Evolutionary conservation across 768 basidiomycete genomes (phyloP), one percentile per base, ranked within the genome.

Genomic region (Podaxis sp.): DNA sequence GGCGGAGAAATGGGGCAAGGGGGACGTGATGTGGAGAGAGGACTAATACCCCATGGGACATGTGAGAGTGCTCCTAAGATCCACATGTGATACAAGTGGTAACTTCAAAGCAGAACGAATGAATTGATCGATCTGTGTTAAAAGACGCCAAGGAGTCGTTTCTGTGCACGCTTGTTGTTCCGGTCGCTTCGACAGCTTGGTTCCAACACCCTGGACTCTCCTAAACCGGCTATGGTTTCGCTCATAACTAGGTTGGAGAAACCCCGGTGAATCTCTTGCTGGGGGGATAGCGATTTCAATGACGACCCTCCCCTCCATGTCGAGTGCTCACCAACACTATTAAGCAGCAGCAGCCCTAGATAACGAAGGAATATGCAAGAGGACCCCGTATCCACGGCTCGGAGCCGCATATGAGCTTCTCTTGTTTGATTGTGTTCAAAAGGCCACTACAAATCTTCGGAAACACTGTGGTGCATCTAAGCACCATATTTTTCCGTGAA

Each of bases 21-120:
- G 92, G 2, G 88, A 93, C 67, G 94, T 98, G 6, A 80, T 83
- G 29, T 97, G 95, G 94, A 80, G 87, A 66, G 91, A 93, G 55
- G 82, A 89, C 62, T 85, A 70, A 77, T 56, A 36, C 33, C 9
- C 60, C 37, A 43, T 41, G 24, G 27, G 22, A 25, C 38, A 33
- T 8, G 47, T 25, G 22, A 37, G 38, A 29, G n/a, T 15, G 19
- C 50, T 55, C 19, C 11, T 8, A 12, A 27, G 49, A 15, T 22
- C 49, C 15, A 17, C 29, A 33, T 9, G 8, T 46, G n/a, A 46
- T 46, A 46, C 43, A n/a, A 0, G 43, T n/a, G 15, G 15, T 46
- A 9, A 46, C 49, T 50, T 24, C 22, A 13, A 50, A 22, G 15
- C 22, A 22, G 49, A 24, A 50, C 24, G 49, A 27, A 1, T 27